Evolutionary conservation across 2,329 filamentous ascomycete species (phyloP), one percentile per base, ranked within the genome.

Genomic region (Colletotrichum orchidophilum): DNA sequence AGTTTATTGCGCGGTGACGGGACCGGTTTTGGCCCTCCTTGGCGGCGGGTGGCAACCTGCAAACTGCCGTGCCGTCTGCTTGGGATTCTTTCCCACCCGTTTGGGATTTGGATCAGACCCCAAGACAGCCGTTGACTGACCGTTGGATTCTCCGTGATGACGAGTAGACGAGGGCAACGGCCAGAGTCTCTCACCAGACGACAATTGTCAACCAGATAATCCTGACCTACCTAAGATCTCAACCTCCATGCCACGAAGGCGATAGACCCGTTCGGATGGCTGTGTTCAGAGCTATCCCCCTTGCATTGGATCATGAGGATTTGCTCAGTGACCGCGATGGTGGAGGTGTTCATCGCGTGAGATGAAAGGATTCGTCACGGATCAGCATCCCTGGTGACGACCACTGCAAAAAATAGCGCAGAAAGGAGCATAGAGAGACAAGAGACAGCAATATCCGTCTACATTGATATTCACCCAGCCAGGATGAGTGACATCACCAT

Each of bases 321-420:
- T 57, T 9, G 18, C 52, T 57, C 12, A 12, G 24, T 33, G 5
- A 49, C 12, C 18, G 15, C 12, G n/a, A 46, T 52, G n/a, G 15
- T 52, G 46, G 15, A 18, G 35, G 5, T 55, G 29, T 62, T 67
- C 26, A n/a, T 54, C 58, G 57, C 21, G 42, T 71, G 42, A 53
- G 42, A 62, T 53, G 9, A 62, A 29, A 57, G 46, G 63, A 67
- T 26, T 58, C 57, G 52, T 29, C 46, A 71, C 39, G 52, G 68
- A 68, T 71, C 50, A 61, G 46, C 50, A 46, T 54, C 57, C 57
- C 24, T 6, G 15, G 26, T 55, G 50, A 55, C 59, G 12, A 57
- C 13, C 39, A 29, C 5, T 12, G 49, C 29, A 15, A 33, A 58
- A 55, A 55, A 46, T 57, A 67, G 52, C 57, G 50, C 29, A 42